A percentile compares a stretch with the other conserved stretches of the same genome.
phyloP scores from a whole-genome alignment of 2,329 filamentous ascomycete species.

The Ilyonectria sp. region DNA sequence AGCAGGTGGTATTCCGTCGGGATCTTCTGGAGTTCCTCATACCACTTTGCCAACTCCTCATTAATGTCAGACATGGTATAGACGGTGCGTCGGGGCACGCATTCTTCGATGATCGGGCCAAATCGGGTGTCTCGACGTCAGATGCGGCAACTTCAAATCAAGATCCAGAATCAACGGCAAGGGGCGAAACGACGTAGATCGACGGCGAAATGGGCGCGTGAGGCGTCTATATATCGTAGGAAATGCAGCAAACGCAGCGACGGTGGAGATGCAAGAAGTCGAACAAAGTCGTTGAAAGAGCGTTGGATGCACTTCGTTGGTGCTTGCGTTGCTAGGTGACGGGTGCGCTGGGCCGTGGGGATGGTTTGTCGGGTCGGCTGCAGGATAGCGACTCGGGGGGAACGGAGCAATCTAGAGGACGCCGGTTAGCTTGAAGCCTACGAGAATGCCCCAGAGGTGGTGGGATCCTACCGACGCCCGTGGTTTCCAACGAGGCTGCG shows the following conservation, averaged over 20 bases:
- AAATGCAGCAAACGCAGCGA: not conserved
- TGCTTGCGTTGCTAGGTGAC: slow-evolving; percentile 37
- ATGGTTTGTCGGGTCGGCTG: slow-evolving; percentile 22
- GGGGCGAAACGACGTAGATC: not conserved
- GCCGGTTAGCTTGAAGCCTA: not conserved
- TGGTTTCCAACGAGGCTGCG: slow-evolving; percentile 30
- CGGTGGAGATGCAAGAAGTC: not conserved
- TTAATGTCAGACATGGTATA: slow-evolving; percentile 56
- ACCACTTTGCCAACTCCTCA: slow-evolving; percentile 61
- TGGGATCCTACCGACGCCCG: slow-evolving; percentile 14
- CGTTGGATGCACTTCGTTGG: slow-evolving; percentile 21
- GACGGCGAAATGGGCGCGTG: not conserved
- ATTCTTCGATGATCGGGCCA: slow-evolving; percentile 38
- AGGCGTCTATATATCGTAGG: not conserved
- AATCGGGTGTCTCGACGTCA: slow-evolving; percentile 20
- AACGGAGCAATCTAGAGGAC: slow-evolving; percentile 12
- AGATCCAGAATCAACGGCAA: slow-evolving; percentile 1
- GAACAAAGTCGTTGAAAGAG: not conserved
- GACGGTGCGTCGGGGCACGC: slow-evolving; percentile 29
- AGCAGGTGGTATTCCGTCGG: slow-evolving; percentile 73
- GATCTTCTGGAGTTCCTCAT: slow-evolving; percentile 61
- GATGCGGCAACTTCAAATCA: slow-evolving; percentile 27
- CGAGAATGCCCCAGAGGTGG: not conserved
- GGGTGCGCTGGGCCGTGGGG: slow-evolving; percentile 29
- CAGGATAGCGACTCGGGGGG: not conserved